Conservation (phyloP, 1,139 yeast genomes). For the Kodamaea sp. region DNA sequence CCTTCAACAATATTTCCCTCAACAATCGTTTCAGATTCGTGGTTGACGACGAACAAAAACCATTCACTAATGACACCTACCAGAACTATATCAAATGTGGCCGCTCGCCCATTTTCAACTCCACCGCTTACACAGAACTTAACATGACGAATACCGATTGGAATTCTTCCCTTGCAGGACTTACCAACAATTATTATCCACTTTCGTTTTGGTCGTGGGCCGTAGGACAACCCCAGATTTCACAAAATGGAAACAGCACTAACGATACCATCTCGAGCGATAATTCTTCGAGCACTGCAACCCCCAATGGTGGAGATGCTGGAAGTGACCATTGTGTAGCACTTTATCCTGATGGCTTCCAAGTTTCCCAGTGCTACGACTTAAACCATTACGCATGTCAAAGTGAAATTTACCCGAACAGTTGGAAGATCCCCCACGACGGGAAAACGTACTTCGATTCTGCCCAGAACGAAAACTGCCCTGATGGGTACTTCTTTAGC, state of each 20-base stretch:
- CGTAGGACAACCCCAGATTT: conserved; percentile 48
- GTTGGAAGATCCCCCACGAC: conserved; percentile 49
- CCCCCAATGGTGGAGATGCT: neutral
- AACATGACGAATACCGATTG: conserved; percentile 12
- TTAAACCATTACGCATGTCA: conserved; percentile 59
- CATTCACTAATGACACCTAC: conserved; percentile 36
- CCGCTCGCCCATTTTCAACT: conserved; percentile 57
- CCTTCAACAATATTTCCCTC: conserved; percentile 21
- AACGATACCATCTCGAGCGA: neutral
- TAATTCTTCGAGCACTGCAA: neutral
- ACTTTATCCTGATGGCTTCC: conserved; percentile 52
- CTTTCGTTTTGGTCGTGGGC: conserved; percentile 72
- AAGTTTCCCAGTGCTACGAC: conserved; percentile 63
- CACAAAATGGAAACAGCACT: conserved; percentile 1
- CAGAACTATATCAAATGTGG: conserved; percentile 52
- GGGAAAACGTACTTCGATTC: conserved; percentile 55
- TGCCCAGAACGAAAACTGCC: conserved; percentile 41
- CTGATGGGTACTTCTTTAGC: conserved; percentile 50
- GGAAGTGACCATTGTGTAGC: conserved; percentile 57
- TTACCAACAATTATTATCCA: conserved; percentile 23
- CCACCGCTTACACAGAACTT: conserved; percentile 21
- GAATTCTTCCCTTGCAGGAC: conserved; percentile 3
- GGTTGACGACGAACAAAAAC: conserved; percentile 28
- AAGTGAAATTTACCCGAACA: conserved; percentile 32
- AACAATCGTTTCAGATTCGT: conserved; percentile 40